These are phyloP conservation scores for Entamoeba invadens DNA, from an alignment of 208 protist genomes.

Conservation along the genomic window DNA sequence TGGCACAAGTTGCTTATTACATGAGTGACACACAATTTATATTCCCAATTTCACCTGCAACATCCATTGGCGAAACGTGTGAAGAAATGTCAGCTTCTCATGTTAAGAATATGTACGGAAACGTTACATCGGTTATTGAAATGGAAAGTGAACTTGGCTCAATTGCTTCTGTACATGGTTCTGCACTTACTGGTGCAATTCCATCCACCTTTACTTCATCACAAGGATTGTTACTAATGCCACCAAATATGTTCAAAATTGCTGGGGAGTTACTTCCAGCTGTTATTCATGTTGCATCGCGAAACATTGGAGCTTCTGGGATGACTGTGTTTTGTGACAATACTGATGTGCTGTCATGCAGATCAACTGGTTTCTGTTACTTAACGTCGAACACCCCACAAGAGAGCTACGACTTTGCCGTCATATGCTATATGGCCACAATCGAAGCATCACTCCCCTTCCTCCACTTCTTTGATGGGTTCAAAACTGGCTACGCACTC, in stretches of 20 bases:
- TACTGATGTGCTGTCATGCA: slow-evolving; percentile 47
- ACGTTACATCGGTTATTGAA: background rate
- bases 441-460: background rate
- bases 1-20: slow-evolving; percentile 5
- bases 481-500: slow-evolving; percentile 16
- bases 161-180: slow-evolving; percentile 32
- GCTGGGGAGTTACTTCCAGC: slow-evolving; percentile 15
- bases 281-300: slow-evolving; percentile 23
- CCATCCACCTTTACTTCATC: slow-evolving; percentile 47
- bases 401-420: slow-evolving; percentile 8
- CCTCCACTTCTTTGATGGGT: slow-evolving; percentile 26
- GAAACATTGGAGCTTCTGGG: slow-evolving; percentile 17
- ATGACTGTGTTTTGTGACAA: slow-evolving; percentile 50
- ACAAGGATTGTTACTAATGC: slow-evolving; percentile 53
- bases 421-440: slow-evolving; percentile 16
- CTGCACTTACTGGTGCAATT: slow-evolving; percentile 31
- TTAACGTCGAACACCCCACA: slow-evolving; percentile 10
- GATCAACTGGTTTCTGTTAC: no score
- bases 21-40: background rate
- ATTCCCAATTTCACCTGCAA: background rate
- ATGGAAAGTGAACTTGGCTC: slow-evolving; percentile 21
- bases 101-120: background rate
- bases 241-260: slow-evolving; percentile 57
- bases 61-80: background rate
- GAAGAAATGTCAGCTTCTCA: background rate